phyloP scores from a whole-genome alignment of 2,329 filamentous ascomycete species.

The Trichoderma atrobrunneum region DNA sequence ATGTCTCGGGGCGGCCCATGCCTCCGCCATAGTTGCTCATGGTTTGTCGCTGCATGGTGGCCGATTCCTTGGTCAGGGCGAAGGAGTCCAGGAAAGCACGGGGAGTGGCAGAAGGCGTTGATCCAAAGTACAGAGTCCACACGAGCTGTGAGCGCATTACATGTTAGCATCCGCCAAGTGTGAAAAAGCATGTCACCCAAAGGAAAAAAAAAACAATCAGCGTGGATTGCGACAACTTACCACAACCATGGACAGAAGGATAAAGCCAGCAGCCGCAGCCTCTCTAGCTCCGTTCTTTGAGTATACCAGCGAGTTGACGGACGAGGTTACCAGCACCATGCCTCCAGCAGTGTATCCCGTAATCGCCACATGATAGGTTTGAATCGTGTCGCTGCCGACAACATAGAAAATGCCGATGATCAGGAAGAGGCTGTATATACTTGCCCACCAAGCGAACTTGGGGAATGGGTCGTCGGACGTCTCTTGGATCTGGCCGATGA shows the following conservation, averaged over 20 bases:
- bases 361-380: constrained; percentile 88
- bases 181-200: not conserved
- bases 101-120: constrained; percentile 78
- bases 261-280: constrained; percentile 88
- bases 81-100: constrained; percentile 95
- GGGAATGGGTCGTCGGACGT: constrained; percentile 58
- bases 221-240: constrained; percentile 52
- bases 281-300: constrained; percentile 69
- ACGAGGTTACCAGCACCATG: constrained; percentile 79
- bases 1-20: constrained; percentile 75
- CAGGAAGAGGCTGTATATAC: constrained; percentile 80
- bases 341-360: constrained; percentile 83
- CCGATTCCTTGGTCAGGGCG: constrained; percentile 82
- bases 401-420: constrained; percentile 79
- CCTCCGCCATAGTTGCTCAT: constrained; percentile 75
- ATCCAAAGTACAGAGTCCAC: constrained; percentile 99
- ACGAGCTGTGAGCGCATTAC: constrained; percentile 61
- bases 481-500: constrained; percentile 62
- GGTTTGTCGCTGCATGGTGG: constrained; percentile 63
- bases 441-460: constrained; percentile 88
- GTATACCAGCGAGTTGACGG: constrained; percentile 85
- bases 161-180: not conserved
- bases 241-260: constrained; percentile 87
- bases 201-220: not conserved
- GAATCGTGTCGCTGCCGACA: constrained; percentile 77